Percentiles rank a stretch among this genome's conserved stretches.
phyloP scores from a whole-genome alignment of 192 early-diverging fungal species.

The Coemansia sp. region DNA sequence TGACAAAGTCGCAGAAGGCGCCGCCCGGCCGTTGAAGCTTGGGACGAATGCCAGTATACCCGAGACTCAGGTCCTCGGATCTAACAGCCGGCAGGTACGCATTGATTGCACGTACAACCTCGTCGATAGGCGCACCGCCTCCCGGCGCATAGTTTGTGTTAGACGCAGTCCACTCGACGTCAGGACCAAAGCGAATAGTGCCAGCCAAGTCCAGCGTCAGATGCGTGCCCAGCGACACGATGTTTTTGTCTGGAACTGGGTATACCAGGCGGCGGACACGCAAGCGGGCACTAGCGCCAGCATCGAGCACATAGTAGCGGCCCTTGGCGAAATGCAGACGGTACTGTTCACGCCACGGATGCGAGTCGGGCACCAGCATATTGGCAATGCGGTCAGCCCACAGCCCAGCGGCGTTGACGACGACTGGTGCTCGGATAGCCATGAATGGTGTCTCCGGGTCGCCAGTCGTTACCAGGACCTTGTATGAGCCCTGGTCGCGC shows the following conservation, averaged over 20 bases:
- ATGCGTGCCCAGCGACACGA: conserved; percentile 76
- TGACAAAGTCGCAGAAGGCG: conserved; percentile 76
- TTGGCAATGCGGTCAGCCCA: conserved; percentile 67
- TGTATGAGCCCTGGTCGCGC: conserved; percentile 43
- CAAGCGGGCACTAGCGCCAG: conserved; percentile 16
- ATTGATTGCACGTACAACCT: conserved; percentile 56
- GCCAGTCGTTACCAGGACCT: conserved; percentile 56
- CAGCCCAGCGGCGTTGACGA: conserved; percentile 83
- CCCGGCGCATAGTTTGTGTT: conserved; percentile 64
- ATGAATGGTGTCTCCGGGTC: conserved; percentile 49
- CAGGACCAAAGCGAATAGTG: conserved; percentile 78
- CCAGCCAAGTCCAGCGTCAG: conserved; percentile 79
- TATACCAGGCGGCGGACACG: conserved; percentile 71
- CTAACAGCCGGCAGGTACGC: conserved; percentile 66
- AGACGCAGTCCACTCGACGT: conserved; percentile 63
- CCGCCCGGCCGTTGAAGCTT: conserved; percentile 77
- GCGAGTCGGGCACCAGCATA: conserved; percentile 33
- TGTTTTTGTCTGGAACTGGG: conserved; percentile 72
- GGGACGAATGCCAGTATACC: conserved; percentile 83
- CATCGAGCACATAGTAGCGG: conserved; percentile 70
- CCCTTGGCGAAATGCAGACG: conserved; percentile 78
- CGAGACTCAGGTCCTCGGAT: conserved; percentile 62
- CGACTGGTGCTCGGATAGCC: conserved; percentile 57
- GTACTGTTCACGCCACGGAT: conserved; percentile 47
- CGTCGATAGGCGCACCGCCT: conserved; percentile 34